Percentiles rank a stretch among this genome's conserved stretches.
These are phyloP conservation scores for Trichoderma pleuroti DNA, from an alignment of 2,329 filamentous ascomycete species.

Conservation along the genomic window DNA sequence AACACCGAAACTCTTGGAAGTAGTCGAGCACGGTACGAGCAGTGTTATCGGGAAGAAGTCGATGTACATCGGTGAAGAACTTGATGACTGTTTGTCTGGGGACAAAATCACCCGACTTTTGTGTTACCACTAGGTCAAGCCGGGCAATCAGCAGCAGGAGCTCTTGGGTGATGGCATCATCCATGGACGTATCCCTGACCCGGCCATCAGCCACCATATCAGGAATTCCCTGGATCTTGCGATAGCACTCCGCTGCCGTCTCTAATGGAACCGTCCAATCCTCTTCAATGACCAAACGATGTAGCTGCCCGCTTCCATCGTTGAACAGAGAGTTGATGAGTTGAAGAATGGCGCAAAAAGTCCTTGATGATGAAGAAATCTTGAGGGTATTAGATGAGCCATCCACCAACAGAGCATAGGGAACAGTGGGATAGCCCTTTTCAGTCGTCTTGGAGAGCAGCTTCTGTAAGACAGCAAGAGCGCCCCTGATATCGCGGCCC, in stretches of 20 bases:
- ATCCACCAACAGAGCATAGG: conserved; percentile 56
- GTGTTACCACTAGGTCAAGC: conserved; percentile 46
- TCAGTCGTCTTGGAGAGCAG: conserved; percentile 57
- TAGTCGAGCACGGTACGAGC: conserved; percentile 63
- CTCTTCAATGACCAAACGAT: conserved; percentile 58
- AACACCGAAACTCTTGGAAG: conserved; percentile 65
- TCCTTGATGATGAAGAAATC: conserved; percentile 42
- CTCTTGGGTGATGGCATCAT: conserved; percentile 42
- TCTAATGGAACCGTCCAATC: conserved; percentile 62
- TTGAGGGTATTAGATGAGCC: conserved; percentile 52
- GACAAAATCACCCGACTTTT: conserved; percentile 51
- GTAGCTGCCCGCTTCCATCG: conserved; percentile 50
- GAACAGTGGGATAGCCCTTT: conserved; percentile 57
- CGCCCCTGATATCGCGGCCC: conserved; percentile 57
- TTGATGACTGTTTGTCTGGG: conserved; percentile 64
- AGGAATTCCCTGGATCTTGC: conserved; percentile 27
- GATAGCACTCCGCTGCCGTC: conserved; percentile 55
- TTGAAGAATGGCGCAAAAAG: conserved; percentile 46
- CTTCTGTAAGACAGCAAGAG: conserved; percentile 60
- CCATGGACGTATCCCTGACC: conserved; percentile 30
- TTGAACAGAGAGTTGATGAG: conserved; percentile 56
- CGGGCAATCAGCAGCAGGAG: conserved; percentile 44
- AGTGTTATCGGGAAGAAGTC: conserved; percentile 60
- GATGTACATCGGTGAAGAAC: conserved; percentile 62
- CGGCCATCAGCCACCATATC: conserved; percentile 26